Percentiles rank a stretch among this genome's conserved stretches.
phyloP scores from a whole-genome alignment of 768 basidiomycete species.

The Termitomyces sp. region DNA sequence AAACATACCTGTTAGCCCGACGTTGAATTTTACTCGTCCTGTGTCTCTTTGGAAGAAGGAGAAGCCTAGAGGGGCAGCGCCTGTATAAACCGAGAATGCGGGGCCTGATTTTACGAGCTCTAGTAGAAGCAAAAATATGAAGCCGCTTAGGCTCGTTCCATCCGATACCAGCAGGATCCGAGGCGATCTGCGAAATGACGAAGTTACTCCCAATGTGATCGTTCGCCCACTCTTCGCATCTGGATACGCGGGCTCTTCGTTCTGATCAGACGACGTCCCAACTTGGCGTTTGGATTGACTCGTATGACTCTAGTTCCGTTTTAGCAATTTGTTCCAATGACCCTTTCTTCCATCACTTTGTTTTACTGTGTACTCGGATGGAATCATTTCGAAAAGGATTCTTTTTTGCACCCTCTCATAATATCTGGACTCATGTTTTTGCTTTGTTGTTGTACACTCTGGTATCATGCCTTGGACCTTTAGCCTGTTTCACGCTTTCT shows the following conservation, averaged over 20 bases:
- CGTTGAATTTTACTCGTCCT: constrained; percentile 41
- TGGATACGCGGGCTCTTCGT: constrained; percentile 41
- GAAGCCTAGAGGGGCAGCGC: constrained; percentile 29
- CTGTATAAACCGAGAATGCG: constrained; percentile 37
- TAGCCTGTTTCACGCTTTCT: background rate
- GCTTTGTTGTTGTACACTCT: background rate
- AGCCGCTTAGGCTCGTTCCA: constrained; percentile 56
- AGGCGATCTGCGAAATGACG: constrained; percentile 50
- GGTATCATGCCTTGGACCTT: background rate
- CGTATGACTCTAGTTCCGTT: constrained; percentile 1
- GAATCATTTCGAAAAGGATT: no score
- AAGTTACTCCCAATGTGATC: constrained; percentile 58
- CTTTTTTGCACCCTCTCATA: background rate
- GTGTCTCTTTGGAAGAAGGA: constrained; percentile 57
- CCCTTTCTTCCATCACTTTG: constrained; percentile 10
- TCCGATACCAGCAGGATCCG: constrained; percentile 65
- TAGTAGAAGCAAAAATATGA: constrained; percentile 46
- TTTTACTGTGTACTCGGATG: constrained; percentile 6
- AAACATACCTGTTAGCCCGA: constrained; percentile 27
- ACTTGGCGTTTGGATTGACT: constrained; percentile 14
- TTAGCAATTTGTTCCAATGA: background rate
- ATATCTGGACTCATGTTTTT: background rate
- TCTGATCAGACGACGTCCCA: constrained; percentile 29
- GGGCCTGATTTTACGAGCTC: constrained; percentile 28
- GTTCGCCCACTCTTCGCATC: constrained; percentile 57